Conservation (phyloP, 768 basidiomycete species). For the Tylopilus balloui region DNA sequence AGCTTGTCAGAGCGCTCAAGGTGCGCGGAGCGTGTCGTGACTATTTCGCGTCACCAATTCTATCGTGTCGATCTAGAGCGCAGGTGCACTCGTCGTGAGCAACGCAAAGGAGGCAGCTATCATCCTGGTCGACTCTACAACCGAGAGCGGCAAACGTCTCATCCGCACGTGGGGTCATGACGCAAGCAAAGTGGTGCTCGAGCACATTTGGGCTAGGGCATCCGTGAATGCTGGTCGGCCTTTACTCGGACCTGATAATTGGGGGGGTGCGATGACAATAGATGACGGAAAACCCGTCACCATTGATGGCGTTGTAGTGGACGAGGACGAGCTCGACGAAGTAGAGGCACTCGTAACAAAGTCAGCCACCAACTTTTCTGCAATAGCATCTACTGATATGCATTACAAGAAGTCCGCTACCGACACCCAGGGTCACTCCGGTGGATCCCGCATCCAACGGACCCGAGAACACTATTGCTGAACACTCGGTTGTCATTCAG, state of each 20-base stretch:
- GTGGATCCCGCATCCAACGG: slow-evolving; percentile 28
- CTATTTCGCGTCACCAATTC: neutral
- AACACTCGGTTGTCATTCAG: neutral
- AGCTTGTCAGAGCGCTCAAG: slow-evolving; percentile 47
- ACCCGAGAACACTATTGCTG: slow-evolving; percentile 1
- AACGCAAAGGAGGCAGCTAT: slow-evolving; percentile 51
- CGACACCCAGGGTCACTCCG: slow-evolving; percentile 59
- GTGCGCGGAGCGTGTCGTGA: slow-evolving; percentile 29
- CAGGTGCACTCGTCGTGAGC: slow-evolving; percentile 50
- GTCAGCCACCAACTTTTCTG: slow-evolving; percentile 35
- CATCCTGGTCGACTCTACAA: slow-evolving; percentile 54
- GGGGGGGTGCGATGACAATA: slow-evolving; percentile 41
- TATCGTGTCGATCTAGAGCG: slow-evolving; percentile 37
- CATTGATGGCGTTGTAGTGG: slow-evolving; percentile 32
- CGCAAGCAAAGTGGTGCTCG: slow-evolving; percentile 44
- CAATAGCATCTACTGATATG: slow-evolving; percentile 14
- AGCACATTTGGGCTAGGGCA: slow-evolving; percentile 48
- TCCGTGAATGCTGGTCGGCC: slow-evolving; percentile 42
- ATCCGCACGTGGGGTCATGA: slow-evolving; percentile 57
- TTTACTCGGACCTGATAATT: slow-evolving; percentile 46
- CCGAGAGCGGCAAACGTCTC: slow-evolving; percentile 50
- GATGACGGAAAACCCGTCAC: slow-evolving; percentile 33
- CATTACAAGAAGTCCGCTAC: slow-evolving; percentile 51
- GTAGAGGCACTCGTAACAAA: slow-evolving; percentile 38
- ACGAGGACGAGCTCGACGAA: slow-evolving; percentile 36